phyloP scores from a whole-genome alignment of 371 early-diverging fungal species.

The Entomophthora muscae region DNA sequence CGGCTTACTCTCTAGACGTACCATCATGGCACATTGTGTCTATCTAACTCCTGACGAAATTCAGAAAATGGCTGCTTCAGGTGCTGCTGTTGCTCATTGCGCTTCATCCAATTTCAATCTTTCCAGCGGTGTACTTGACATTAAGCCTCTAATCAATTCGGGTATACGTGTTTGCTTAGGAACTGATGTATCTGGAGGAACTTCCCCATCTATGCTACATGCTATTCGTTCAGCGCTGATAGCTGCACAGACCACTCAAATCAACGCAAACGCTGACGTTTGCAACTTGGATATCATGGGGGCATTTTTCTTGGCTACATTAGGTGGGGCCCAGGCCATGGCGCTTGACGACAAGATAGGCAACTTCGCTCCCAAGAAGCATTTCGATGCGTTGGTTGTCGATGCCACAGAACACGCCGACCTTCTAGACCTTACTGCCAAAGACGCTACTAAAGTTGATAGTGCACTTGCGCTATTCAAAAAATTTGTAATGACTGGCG shows the following conservation, averaged over 20 bases:
- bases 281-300: constrained; percentile 31
- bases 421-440: no score
- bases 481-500: constrained; percentile 13
- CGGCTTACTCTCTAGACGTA: constrained; percentile 38
- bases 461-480: constrained; percentile 11
- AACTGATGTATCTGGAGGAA: constrained; percentile 84
- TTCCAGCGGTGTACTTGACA: constrained; percentile 62
- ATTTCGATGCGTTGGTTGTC: constrained; percentile 78
- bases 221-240: constrained; percentile 61
- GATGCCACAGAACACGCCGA: constrained; percentile 35
- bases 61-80: constrained; percentile 27
- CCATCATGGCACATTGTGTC: constrained; percentile 87
- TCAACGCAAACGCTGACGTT: constrained; percentile 12
- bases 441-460: no score
- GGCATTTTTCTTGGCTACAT: constrained; percentile 67
- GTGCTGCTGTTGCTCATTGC: constrained; percentile 73
- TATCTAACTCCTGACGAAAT: constrained; percentile 61
- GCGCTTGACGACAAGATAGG: constrained; percentile 52
- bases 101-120: constrained; percentile 79
- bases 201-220: constrained; percentile 61
- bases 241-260: constrained; percentile 37
- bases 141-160: constrained; percentile 42
- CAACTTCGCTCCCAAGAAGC: constrained; percentile 59
- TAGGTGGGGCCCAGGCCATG: constrained; percentile 73
- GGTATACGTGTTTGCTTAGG: constrained; percentile 78